phyloP scores from a whole-genome alignment of 2,329 filamentous ascomycete species.

The Camillea tinctor region DNA sequence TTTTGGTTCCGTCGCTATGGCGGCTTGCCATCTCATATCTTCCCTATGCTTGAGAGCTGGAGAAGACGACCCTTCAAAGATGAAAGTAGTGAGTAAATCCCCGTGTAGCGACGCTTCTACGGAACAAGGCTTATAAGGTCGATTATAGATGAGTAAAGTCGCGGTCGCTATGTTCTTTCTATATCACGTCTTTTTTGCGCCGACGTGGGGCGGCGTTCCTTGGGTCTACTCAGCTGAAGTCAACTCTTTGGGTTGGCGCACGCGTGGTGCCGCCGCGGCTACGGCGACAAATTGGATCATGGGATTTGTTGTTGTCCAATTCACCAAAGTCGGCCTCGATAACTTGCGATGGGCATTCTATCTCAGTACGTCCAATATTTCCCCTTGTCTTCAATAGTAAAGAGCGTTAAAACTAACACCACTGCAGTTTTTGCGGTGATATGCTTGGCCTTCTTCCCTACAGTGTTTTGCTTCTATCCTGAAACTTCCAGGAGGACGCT shows the following conservation, averaged over 20 bases:
- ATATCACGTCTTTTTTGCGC: slow-evolving; percentile 43
- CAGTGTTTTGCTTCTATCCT: slow-evolving; percentile 45
- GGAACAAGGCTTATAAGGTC: slow-evolving; percentile 5
- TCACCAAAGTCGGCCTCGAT: slow-evolving; percentile 43
- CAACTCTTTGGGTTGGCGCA: slow-evolving; percentile 41
- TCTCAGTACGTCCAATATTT: slow-evolving; percentile 32
- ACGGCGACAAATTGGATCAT: slow-evolving; percentile 45
- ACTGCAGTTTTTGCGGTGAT: slow-evolving; percentile 27
- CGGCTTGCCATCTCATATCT: slow-evolving; percentile 38
- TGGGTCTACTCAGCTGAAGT: slow-evolving; percentile 45
- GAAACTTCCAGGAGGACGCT: slow-evolving; percentile 47
- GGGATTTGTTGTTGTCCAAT: slow-evolving; percentile 43
- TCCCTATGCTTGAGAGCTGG: slow-evolving; percentile 34
- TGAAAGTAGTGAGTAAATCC: slow-evolving; percentile 23
- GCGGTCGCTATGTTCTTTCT: slow-evolving; percentile 43
- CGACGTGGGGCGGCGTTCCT: slow-evolving; percentile 38
- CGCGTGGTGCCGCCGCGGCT: slow-evolving; percentile 42
- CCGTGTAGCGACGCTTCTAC: not conserved
- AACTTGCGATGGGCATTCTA: slow-evolving; percentile 43
- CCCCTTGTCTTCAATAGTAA: not conserved
- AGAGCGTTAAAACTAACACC: not conserved
- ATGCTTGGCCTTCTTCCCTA: slow-evolving; percentile 32
- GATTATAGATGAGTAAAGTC: slow-evolving; percentile 37
- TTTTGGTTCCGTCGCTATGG: slow-evolving; percentile 36
- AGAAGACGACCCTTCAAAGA: slow-evolving; percentile 29